Conservation (phyloP, 106 monocot species). For the Posidonia australis region DNA sequence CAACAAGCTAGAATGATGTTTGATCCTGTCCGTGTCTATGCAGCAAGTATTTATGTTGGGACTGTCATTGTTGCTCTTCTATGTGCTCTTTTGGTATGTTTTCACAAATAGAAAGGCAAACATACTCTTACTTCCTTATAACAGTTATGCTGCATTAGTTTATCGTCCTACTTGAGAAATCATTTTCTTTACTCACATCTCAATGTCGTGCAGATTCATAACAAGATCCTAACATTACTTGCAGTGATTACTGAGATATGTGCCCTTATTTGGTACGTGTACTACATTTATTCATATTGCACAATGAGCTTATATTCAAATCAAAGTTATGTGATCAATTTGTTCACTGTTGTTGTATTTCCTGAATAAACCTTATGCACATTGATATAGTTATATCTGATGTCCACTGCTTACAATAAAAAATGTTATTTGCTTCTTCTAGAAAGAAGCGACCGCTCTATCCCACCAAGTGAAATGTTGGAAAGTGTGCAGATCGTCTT, state of each 20-base stretch:
- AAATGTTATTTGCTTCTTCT: neutral
- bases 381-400: too few relatives aligned
- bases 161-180: neutral
- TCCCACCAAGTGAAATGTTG: neutral
- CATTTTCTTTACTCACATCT: neutral
- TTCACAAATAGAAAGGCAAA: neutral
- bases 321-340: neutral
- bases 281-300: neutral
- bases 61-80: constrained; percentile 72
- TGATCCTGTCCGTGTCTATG: constrained; percentile 85
- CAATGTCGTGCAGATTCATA: constrained; percentile 56
- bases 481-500: too few relatives aligned
- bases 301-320: neutral
- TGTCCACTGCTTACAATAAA: too few relatives aligned
- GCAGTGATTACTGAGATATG: constrained; percentile 73
- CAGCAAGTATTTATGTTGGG: constrained; percentile 61
- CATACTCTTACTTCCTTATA: neutral
- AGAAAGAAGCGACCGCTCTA: neutral
- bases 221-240: constrained; percentile 77
- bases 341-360: neutral
- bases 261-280: constrained; percentile 73
- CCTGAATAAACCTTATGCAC: too few relatives aligned
- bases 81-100: constrained; percentile 68
- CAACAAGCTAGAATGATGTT: constrained; percentile 89
- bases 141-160: neutral